Percentiles rank a stretch among this genome's conserved stretches.
These are phyloP conservation scores for Somion occarium DNA, from an alignment of 1,284 basidiomycete genomes.

Conservation along the genomic window DNA sequence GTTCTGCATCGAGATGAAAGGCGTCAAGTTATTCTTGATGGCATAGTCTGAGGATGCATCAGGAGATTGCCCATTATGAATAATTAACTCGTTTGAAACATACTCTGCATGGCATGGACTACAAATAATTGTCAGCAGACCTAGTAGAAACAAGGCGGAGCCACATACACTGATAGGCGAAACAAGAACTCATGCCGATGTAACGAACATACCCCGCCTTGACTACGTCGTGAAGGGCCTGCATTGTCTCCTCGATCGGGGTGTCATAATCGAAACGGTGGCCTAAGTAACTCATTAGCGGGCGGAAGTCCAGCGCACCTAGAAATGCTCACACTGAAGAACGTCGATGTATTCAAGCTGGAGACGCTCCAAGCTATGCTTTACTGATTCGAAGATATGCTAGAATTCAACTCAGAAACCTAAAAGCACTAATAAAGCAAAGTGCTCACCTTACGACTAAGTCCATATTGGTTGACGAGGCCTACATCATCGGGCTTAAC, in stretches of 20 bases:
- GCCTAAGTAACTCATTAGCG: constrained; percentile 6
- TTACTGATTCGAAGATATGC: background rate
- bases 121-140: background rate
- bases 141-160: background rate
- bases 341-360: constrained; percentile 9
- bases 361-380: background rate
- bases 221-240: constrained; percentile 66
- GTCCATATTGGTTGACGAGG: constrained; percentile 23
- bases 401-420: background rate
- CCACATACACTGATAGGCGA: constrained; percentile 38
- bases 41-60: constrained; percentile 22
- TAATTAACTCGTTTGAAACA: background rate
- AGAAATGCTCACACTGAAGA: constrained; percentile 7
- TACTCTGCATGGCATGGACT: constrained; percentile 48
- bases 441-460: constrained; percentile 21
- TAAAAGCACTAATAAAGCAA: background rate
- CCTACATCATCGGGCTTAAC: constrained; percentile 12
- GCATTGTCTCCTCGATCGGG: constrained; percentile 51
- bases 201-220: constrained; percentile 61
- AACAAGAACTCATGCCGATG: constrained; percentile 54
- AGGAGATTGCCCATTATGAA: background rate
- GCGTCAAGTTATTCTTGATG: constrained; percentile 36
- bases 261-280: constrained; percentile 41
- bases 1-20: constrained; percentile 53
- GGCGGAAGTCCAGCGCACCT: background rate